These are phyloP conservation scores for Penicillium soppii DNA, from an alignment of 495 filamentous ascomycete species.

Conservation along the genomic window DNA sequence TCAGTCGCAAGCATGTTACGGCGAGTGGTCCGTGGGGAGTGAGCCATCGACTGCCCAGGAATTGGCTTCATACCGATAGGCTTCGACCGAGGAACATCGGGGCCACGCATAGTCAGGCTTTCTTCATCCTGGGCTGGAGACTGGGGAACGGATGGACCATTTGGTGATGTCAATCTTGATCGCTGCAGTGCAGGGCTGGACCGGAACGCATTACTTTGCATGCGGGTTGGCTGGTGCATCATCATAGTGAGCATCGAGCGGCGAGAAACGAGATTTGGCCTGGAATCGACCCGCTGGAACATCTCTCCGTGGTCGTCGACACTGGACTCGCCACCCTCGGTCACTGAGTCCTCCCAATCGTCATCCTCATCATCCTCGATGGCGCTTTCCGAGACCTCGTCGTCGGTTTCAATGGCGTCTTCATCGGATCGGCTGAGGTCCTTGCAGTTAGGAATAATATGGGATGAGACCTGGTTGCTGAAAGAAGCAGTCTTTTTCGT, in stretches of 20 bases:
- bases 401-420: constrained; percentile 72
- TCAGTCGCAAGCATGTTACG: constrained; percentile 97
- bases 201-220: constrained; percentile 55
- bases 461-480: constrained; percentile 68
- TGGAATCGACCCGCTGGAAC: constrained; percentile 90
- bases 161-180: constrained; percentile 69
- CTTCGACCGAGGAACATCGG: constrained; percentile 74
- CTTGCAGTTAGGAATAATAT: constrained; percentile 60
- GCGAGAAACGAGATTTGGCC: constrained; percentile 78
- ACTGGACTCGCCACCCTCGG: constrained; percentile 78
- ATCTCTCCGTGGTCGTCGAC: constrained; percentile 68
- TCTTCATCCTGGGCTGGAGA: constrained; percentile 70
- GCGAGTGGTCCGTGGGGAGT: constrained; percentile 88
- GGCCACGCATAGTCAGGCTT: constrained; percentile 68
- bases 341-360: constrained; percentile 92
- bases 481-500: constrained; percentile 84
- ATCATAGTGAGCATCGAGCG: constrained; percentile 87
- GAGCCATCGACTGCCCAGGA: constrained; percentile 59
- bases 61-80: constrained; percentile 73
- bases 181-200: constrained; percentile 83
- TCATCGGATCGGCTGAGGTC: constrained; percentile 63
- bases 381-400: constrained; percentile 74
- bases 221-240: constrained; percentile 66
- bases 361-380: constrained; percentile 87
- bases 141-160: constrained; percentile 67